These are phyloP conservation scores for Colletotrichum tropicale DNA, from an alignment of 2,329 filamentous ascomycete genomes.

Conservation along the genomic window DNA sequence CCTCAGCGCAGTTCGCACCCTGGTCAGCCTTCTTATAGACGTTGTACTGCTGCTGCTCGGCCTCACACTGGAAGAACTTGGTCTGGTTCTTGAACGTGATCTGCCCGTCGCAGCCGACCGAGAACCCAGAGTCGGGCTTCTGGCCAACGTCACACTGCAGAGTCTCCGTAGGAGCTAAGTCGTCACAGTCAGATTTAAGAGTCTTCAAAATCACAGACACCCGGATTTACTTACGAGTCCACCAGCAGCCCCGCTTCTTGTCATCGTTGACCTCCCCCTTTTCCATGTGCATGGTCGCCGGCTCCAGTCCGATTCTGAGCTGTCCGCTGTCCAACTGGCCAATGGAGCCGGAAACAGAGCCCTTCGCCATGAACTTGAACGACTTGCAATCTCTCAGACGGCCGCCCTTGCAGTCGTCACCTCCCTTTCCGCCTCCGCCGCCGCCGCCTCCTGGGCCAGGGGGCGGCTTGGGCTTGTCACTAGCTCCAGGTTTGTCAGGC, in stretches of 20 bases:
- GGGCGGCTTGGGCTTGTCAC: background rate
- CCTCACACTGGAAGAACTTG: conserved; percentile 66
- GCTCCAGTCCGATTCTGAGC: conserved; percentile 53
- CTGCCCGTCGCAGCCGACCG: conserved; percentile 54
- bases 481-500: background rate
- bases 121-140: conserved; percentile 57
- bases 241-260: conserved; percentile 64
- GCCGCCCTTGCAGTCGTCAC: background rate
- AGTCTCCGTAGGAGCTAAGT: conserved; percentile 56
- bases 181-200: background rate
- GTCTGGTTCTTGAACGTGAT: conserved; percentile 55
- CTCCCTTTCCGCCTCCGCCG: background rate
- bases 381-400: conserved; percentile 29
- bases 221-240: conserved; percentile 54
- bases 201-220: background rate
- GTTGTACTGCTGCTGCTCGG: conserved; percentile 58
- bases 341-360: conserved; percentile 54
- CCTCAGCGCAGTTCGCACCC: conserved; percentile 49
- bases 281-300: conserved; percentile 48
- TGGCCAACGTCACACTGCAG: conserved; percentile 66
- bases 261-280: conserved; percentile 60
- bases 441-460: background rate
- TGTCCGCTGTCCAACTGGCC: conserved; percentile 68
- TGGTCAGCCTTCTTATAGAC: conserved; percentile 51
- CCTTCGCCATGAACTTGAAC: conserved; percentile 57